phyloP scores from a whole-genome alignment of 2,329 filamentous ascomycete species.

The Fusarium sp. region DNA sequence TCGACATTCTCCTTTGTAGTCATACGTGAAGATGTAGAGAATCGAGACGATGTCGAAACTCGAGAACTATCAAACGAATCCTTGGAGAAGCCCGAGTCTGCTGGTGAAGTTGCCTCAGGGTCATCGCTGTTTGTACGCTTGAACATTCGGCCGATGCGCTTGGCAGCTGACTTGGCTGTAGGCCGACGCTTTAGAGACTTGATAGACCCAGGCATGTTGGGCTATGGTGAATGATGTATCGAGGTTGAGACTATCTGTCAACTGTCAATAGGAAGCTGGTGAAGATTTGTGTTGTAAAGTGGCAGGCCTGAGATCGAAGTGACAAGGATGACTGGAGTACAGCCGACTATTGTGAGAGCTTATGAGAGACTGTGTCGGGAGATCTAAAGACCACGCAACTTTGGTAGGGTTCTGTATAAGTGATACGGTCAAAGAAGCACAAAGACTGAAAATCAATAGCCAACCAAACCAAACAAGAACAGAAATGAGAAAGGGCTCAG shows the following conservation, averaged over 20 bases:
- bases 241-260: background rate
- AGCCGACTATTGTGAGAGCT: background rate
- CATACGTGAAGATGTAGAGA: conserved; percentile 28
- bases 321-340: background rate
- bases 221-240: background rate
- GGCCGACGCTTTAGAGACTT: conserved; percentile 27
- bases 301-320: background rate
- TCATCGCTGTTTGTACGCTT: conserved; percentile 24
- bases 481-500: background rate
- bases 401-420: background rate
- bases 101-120: background rate
- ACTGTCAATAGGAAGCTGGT: background rate
- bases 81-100: conserved; percentile 2
- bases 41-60: conserved; percentile 27
- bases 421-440: background rate
- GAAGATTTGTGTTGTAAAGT: background rate
- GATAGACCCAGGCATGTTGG: conserved; percentile 27
- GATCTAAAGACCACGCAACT: background rate
- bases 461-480: background rate
- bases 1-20: conserved; percentile 20
- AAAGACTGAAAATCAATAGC: background rate
- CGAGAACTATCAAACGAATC: conserved; percentile 11
- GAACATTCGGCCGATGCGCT: conserved; percentile 34
- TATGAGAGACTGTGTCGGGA: background rate
- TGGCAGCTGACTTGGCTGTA: conserved; percentile 29